A percentile compares a stretch with the other conserved stretches of the same genome.
phyloP scores from a whole-genome alignment of 306 rosid species.

The Vigna unguiculata region DNA sequence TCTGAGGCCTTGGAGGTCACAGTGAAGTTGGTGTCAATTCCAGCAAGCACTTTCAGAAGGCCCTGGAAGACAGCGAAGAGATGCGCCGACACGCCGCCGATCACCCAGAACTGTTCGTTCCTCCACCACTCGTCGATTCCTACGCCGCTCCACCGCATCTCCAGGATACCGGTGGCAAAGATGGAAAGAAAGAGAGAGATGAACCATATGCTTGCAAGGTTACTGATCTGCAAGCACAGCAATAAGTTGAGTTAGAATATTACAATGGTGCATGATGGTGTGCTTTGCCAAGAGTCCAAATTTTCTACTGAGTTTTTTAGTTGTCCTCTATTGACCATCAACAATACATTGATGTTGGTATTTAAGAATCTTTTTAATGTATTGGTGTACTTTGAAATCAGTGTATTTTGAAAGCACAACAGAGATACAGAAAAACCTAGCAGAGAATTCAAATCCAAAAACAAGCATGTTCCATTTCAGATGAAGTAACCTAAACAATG shows the following conservation, averaged over 20 bases:
- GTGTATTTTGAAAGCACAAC: too few relatives aligned
- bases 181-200: constrained; percentile 94
- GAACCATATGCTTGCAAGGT: constrained; percentile 97
- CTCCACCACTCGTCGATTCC: constrained; percentile 99
- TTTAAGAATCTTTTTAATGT: too few relatives aligned
- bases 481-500: constrained; percentile 10
- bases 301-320: too few relatives aligned
- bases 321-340: too few relatives aligned
- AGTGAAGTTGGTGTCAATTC: constrained; percentile 97
- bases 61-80: constrained; percentile 96
- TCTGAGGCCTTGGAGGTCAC: constrained; percentile 98
- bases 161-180: constrained; percentile 95
- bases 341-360: too few relatives aligned
- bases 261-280: background rate
- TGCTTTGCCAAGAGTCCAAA: too few relatives aligned
- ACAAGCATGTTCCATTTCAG: background rate
- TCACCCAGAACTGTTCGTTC: constrained; percentile 98
- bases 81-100: constrained; percentile 95
- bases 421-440: too few relatives aligned
- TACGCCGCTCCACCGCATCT: constrained; percentile 99
- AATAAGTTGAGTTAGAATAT: constrained; percentile 11
- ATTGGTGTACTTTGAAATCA: too few relatives aligned
- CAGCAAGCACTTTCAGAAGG: constrained; percentile 91
- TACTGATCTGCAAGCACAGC: constrained; percentile 79
- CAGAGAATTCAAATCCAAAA: too few relatives aligned